A percentile compares a stretch with the other conserved stretches of the same genome.
Evolutionary conservation across 2,329 filamentous ascomycete species (phyloP).

Genomic region (Gaeumannomyces tritici): DNA sequence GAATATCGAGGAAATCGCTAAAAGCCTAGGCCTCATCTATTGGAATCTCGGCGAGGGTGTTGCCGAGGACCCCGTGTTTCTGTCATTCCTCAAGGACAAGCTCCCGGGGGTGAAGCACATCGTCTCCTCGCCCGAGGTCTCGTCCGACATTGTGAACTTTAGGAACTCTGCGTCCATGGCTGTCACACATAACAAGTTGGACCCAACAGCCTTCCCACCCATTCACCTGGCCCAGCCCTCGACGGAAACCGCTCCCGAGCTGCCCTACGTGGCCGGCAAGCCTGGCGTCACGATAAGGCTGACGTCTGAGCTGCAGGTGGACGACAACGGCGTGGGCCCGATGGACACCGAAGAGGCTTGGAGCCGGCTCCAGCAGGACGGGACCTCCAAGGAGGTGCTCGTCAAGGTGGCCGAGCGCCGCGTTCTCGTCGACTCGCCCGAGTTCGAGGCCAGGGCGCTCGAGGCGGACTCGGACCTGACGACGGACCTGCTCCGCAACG

Average conservation of each 20-base stretch:
- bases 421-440: conserved; percentile 37
- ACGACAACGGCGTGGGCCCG: conserved; percentile 35
- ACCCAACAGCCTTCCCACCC: conserved; percentile 58
- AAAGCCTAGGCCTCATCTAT: conserved; percentile 57
- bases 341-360: conserved; percentile 37
- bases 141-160: conserved; percentile 65
- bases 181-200: conserved; percentile 61
- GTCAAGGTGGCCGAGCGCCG: conserved; percentile 31
- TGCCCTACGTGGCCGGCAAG: conserved; percentile 39
- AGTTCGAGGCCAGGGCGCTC: conserved; percentile 39
- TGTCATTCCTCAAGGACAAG: conserved; percentile 58
- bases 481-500: conserved; percentile 21
- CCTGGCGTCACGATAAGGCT: conserved; percentile 35
- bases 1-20: conserved; percentile 46
- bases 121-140: conserved; percentile 64
- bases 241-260: conserved; percentile 2
- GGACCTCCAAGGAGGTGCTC: conserved; percentile 20
- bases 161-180: conserved; percentile 57
- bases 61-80: conserved; percentile 49
- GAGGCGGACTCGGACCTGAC: conserved; percentile 28
- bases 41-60: conserved; percentile 75
- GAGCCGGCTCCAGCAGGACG: background rate
- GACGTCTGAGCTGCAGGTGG: conserved; percentile 34
- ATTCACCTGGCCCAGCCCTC: background rate
- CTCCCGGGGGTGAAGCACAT: conserved; percentile 55